Percentiles rank a stretch among this genome's conserved stretches.
Evolutionary conservation across 106 monocot genomes (phyloP).

Genomic region (Cymbidium sinense): DNA sequence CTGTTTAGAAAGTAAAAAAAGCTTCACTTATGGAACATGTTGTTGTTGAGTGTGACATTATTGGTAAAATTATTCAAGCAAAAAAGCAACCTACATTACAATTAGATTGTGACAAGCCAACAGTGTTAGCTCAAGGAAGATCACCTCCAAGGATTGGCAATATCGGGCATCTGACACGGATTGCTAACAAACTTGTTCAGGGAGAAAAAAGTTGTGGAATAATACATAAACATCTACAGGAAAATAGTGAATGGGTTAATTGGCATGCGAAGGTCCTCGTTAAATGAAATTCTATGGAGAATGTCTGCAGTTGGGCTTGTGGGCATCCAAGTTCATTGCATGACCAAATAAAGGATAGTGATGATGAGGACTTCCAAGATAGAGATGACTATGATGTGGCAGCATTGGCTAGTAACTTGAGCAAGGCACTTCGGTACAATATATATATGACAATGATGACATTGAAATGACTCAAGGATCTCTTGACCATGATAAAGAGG

Average conservation of each 20-base stretch:
- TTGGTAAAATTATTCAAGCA: constrained; percentile 66
- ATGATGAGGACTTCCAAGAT: constrained; percentile 74
- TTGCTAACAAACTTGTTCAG: constrained; percentile 83
- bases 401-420: constrained; percentile 65
- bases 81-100: constrained; percentile 54
- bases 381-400: constrained; percentile 71
- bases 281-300: constrained; percentile 58
- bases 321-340: constrained; percentile 30
- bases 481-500: constrained; percentile 71
- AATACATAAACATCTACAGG: constrained; percentile 74
- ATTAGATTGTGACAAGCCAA: constrained; percentile 52
- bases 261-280: constrained; percentile 17
- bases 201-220: constrained; percentile 34
- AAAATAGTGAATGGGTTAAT: constrained; percentile 33
- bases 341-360: constrained; percentile 40
- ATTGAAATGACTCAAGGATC: constrained; percentile 57
- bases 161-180: constrained; percentile 77
- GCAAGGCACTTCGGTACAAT: constrained; percentile 52
- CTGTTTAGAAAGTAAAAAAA: constrained; percentile 85
- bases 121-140: constrained; percentile 49
- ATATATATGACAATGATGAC: constrained; percentile 48
- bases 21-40: constrained; percentile 67
- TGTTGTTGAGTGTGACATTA: constrained; percentile 59
- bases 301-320: constrained; percentile 71
- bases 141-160: constrained; percentile 66